These are phyloP conservation scores for Arachis stenosperma DNA, from an alignment of 306 rosid genomes.

Conservation along the genomic window DNA sequence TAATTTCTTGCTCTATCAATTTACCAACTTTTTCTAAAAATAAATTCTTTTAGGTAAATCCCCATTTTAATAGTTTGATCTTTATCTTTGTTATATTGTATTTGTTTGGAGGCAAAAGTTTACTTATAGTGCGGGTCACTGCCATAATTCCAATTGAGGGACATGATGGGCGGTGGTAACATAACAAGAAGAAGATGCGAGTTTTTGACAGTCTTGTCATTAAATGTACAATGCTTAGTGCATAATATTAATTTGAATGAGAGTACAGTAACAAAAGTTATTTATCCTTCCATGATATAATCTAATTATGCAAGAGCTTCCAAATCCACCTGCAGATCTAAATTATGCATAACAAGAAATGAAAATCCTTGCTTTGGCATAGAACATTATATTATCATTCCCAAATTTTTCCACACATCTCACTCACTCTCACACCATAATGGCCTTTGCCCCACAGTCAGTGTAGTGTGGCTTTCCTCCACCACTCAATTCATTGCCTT, in stretches of 20 bases:
- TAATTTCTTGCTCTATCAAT: no score
- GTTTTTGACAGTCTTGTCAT: not conserved
- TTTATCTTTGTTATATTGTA: not conserved
- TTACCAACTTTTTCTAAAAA: no score
- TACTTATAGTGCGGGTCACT: no score
- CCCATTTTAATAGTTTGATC: no score
- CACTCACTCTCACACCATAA: slow-evolving; percentile 8
- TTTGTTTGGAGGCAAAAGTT: not conserved
- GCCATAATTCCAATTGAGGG: not conserved
- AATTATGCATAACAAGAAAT: not conserved
- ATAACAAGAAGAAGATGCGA: not conserved
- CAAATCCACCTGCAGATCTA: not conserved
- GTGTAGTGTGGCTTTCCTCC: slow-evolving; percentile 4
- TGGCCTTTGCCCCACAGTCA: slow-evolving; percentile 23
- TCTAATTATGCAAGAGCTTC: not conserved
- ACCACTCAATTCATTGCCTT: not conserved
- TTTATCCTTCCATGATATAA: no score
- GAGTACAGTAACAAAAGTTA: not conserved
- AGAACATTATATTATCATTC: slow-evolving; percentile 29
- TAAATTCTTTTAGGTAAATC: no score
- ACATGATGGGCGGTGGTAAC: not conserved
- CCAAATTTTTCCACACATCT: not conserved
- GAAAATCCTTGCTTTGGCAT: slow-evolving; percentile 14
- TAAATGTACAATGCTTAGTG: no score
- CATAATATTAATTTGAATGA: not conserved